Conservation (phyloP, 805 yeast species). For the Metschnikowia cubensis region DNA sequence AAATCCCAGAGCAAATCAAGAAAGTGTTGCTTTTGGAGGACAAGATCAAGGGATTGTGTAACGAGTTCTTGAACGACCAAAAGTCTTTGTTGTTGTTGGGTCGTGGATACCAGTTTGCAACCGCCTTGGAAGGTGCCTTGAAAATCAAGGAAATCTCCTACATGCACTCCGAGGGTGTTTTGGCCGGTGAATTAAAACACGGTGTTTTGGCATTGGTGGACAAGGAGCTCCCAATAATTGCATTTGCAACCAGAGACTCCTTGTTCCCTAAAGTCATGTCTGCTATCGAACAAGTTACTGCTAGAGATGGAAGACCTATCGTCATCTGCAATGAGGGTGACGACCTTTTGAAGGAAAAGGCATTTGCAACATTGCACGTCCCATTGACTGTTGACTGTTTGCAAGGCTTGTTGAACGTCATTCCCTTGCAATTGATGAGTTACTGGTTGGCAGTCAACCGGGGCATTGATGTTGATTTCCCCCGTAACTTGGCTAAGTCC, state of each 20-base stretch:
- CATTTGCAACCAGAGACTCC: conserved; percentile 94
- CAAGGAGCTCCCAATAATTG: conserved; percentile 88
- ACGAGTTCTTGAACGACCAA: conserved; percentile 67
- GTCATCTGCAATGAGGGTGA: conserved; percentile 84
- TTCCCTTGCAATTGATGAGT: conserved; percentile 93
- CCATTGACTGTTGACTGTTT: conserved; percentile 96
- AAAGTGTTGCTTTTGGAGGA: conserved; percentile 70
- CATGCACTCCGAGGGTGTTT: conserved; percentile 98
- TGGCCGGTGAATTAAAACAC: conserved; percentile 98
- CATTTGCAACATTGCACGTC: conserved; percentile 74
- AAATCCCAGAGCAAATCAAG: conserved; percentile 82
- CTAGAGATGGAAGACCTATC: conserved; percentile 96
- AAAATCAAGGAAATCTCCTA: conserved; percentile 97
- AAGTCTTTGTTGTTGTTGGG: conserved; percentile 88
- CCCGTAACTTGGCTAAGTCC: conserved; percentile 96
- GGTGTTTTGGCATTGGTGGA: conserved; percentile 97
- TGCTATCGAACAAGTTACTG: conserved; percentile 93
- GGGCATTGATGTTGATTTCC: conserved; percentile 97
- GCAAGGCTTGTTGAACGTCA: conserved; percentile 91
- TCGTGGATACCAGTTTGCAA: conserved; percentile 95
- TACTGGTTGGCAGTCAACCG: conserved; percentile 95
- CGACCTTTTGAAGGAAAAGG: conserved; percentile 53
- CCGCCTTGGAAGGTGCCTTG: conserved; percentile 97
- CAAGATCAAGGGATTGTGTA: conserved; percentile 71
- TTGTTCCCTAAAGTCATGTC: conserved; percentile 94